Evolutionary conservation across 83 land plant genomes (phyloP).

Genomic region (Diphasiastrum complanatum): DNA sequence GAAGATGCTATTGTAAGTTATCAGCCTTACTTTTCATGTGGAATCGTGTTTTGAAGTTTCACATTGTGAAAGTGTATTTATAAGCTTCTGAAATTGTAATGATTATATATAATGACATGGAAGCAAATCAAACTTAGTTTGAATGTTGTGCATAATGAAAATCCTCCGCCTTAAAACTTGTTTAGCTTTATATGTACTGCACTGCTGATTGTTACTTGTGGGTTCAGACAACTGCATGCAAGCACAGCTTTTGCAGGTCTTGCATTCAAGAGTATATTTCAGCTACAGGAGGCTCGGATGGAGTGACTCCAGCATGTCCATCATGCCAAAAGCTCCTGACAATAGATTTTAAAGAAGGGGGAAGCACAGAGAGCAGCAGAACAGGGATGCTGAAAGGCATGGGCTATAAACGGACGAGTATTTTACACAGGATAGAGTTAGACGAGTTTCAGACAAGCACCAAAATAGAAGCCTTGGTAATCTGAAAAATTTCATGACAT

Average conservation of each 20-base stretch:
- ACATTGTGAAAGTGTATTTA: background rate
- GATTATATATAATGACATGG: no score
- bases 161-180: background rate
- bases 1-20: slow-evolving; percentile 67
- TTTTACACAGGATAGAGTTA: slow-evolving; percentile 48
- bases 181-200: background rate
- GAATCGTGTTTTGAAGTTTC: background rate
- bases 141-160: no score
- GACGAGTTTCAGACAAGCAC: slow-evolving; percentile 80
- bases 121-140: no score
- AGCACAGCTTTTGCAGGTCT: slow-evolving; percentile 62
- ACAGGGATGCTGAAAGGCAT: slow-evolving; percentile 22
- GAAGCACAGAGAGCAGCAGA: background rate
- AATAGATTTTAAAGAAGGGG: slow-evolving; percentile 43
- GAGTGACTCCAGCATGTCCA: slow-evolving; percentile 58
- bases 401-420: slow-evolving; percentile 57
- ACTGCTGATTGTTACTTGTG: slow-evolving; percentile 5
- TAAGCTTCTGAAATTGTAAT: no score
- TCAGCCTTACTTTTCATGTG: background rate
- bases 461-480: slow-evolving; percentile 91
- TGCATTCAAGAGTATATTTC: slow-evolving; percentile 55
- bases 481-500: slow-evolving; percentile 2
- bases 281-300: slow-evolving; percentile 25
- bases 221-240: slow-evolving; percentile 57
- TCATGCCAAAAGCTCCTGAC: slow-evolving; percentile 65